A percentile compares a stretch with the other conserved stretches of the same genome.
Evolutionary conservation across 257 asterid genomes (phyloP).

Genomic region (Solanum bukasovii): DNA sequence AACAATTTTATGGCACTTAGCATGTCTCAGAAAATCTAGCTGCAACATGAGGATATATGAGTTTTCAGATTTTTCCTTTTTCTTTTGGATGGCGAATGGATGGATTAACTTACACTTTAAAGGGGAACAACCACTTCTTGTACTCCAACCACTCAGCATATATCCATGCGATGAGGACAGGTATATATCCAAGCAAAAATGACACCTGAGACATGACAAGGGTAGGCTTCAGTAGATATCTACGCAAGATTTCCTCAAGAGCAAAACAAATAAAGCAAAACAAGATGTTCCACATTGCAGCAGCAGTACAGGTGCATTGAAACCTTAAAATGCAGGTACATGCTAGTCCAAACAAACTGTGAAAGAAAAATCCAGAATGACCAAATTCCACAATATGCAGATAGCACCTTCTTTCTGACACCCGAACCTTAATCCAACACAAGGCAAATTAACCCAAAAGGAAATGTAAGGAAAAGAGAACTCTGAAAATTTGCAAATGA

Average conservation of each 20-base stretch:
- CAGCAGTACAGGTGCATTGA: neutral
- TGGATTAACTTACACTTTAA: constrained; percentile 54
- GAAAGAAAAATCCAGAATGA: neutral
- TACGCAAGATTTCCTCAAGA: neutral
- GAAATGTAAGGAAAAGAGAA: neutral
- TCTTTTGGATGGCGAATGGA: neutral
- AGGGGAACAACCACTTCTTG: constrained; percentile 41
- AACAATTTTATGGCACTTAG: neutral
- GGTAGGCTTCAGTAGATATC: neutral
- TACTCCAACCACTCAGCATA: constrained; percentile 86
- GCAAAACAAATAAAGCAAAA: neutral
- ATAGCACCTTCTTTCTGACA: neutral
- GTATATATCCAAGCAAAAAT: constrained; percentile 73
- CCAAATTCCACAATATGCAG: neutral
- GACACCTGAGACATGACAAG: constrained; percentile 58
- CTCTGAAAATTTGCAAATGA: neutral
- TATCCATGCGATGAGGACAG: constrained; percentile 64
- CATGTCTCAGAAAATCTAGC: neutral
- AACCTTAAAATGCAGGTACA: neutral
- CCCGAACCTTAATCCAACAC: neutral
- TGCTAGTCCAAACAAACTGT: neutral
- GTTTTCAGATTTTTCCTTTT: neutral
- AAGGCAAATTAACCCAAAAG: neutral
- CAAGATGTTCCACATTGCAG: neutral
- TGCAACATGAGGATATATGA: neutral